These are phyloP conservation scores for Pleurotus eryngii DNA, from an alignment of 768 basidiomycete genomes.

Conservation along the genomic window DNA sequence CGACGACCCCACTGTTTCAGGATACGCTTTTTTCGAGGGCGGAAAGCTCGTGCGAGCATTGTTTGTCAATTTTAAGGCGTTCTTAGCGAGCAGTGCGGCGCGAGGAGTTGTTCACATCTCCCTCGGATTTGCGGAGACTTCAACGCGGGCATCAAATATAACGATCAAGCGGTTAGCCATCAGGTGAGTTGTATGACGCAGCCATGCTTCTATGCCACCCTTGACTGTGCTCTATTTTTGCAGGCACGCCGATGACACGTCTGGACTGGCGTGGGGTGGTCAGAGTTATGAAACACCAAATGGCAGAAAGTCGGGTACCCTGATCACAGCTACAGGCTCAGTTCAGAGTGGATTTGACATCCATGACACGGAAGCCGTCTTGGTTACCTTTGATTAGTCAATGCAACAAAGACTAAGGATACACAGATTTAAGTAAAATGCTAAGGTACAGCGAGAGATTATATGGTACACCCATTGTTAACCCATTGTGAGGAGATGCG, in stretches of 20 bases:
- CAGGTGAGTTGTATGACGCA: conserved; percentile 26
- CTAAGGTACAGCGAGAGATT: no score
- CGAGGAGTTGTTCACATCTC: conserved; percentile 41
- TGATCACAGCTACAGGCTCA: conserved; percentile 21
- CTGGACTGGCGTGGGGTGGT: conserved; percentile 55
- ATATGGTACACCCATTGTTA: no score
- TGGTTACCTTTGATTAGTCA: not conserved
- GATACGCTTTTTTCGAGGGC: conserved; percentile 60
- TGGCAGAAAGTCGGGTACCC: conserved; percentile 35
- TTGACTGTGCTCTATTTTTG: not conserved
- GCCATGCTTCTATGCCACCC: not conserved
- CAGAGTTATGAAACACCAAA: conserved; percentile 53
- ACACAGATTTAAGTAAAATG: no score
- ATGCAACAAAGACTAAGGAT: not conserved
- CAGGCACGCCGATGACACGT: conserved; percentile 47
- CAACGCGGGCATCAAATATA: conserved; percentile 25
- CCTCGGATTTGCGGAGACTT: conserved; percentile 31
- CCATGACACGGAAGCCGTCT: conserved; percentile 4
- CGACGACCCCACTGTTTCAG: conserved; percentile 45
- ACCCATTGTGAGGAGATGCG: not conserved
- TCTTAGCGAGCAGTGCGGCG: conserved; percentile 28
- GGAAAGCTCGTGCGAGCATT: conserved; percentile 42
- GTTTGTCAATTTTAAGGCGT: conserved; percentile 60
- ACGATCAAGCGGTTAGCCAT: conserved; percentile 49
- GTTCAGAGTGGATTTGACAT: conserved; percentile 5